A percentile compares a stretch with the other conserved stretches of the same genome.
Conservation (phyloP, 2,329 filamentous ascomycete species). For the Pezicula carpinea region DNA sequence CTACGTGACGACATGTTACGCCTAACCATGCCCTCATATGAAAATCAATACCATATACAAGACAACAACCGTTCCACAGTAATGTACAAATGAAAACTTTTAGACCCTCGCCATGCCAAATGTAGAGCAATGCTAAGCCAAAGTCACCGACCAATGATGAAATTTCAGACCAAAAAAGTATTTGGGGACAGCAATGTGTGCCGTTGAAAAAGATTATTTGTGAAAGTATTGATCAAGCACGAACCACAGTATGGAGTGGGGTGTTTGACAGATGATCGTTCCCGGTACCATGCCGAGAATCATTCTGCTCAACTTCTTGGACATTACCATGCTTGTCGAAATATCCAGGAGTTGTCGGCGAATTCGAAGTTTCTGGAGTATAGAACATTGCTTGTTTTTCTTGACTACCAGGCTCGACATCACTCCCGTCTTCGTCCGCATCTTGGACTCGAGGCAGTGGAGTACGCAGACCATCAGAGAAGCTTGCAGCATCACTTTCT, state of each 20-base stretch:
- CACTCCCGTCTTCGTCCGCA: constrained; percentile 19
- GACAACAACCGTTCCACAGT: neutral
- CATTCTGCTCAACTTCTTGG: neutral
- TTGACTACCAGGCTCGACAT: constrained; percentile 11
- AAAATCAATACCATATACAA: neutral
- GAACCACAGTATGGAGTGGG: neutral
- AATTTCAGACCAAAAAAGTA: neutral
- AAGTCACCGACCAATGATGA: too few species aligned
- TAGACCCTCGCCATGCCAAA: neutral
- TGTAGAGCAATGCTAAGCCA: neutral
- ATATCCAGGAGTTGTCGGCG: constrained; percentile 5
- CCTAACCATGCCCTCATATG: too few species aligned
- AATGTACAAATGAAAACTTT: neutral
- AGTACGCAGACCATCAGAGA: constrained; percentile 53
- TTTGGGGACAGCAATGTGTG: constrained; percentile 1
- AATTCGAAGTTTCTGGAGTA: constrained; percentile 24
- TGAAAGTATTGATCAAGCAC: neutral
- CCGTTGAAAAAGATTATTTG: neutral
- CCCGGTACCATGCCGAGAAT: constrained; percentile 1
- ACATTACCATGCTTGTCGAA: constrained; percentile 1
- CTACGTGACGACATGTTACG: too few species aligned
- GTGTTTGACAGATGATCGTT: neutral
- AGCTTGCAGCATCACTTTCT: constrained; percentile 56
- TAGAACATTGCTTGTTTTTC: constrained; percentile 23
- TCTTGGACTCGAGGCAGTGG: constrained; percentile 47